Evolutionary conservation across 176 grass and related monocot genomes (phyloP), one percentile per base, ranked within the genome.

Genomic region (Paspalum vaginatum): DNA sequence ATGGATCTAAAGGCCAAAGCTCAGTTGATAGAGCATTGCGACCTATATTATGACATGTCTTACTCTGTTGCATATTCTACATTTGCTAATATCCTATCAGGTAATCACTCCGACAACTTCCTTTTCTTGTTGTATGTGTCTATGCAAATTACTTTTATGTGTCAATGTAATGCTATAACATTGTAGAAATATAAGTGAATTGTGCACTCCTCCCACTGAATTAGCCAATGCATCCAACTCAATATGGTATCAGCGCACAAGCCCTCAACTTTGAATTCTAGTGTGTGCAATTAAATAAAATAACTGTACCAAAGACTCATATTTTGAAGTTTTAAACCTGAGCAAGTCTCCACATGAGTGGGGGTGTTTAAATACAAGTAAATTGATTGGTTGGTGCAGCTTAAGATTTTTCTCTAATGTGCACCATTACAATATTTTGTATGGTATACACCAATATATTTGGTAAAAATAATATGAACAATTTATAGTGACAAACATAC

Each of bases 31-130:
- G 61, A 91, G 39, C 10, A 82, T 17, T 91, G 90, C 22, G 75
- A 93, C 9, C 40, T 91, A 4, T 98, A 98, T 16, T 98, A 95
- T 61, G 88, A 98, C 20, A 98, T 98, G 92, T 95, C 95, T 0
- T 98, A 95, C 25, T 49, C 86, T 1, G 81, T 98, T 5, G 81
- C 86, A 0, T 98, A 98, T 79, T 93, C 92, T 2, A 91, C 90
- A 42, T 98, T 98, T 74, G 75, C 78, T 6, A 98, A 98, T 74
- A 84, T 98, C 64, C 57, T 84, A 24, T 25, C 32, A 45, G 92
- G 90, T 98, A 89, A 86, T 72, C 54, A 47, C 2, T 79, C 25
- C 40, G 27, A 9, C 27, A 39, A 43, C 26, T 55, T 72, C 5
- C 6, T 86, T 44, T 59, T 47, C 16, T 25, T 4, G 10, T 58